Evolutionary conservation across 345 rosid species (phyloP).

Genomic region (Rhodamnia argentea): DNA sequence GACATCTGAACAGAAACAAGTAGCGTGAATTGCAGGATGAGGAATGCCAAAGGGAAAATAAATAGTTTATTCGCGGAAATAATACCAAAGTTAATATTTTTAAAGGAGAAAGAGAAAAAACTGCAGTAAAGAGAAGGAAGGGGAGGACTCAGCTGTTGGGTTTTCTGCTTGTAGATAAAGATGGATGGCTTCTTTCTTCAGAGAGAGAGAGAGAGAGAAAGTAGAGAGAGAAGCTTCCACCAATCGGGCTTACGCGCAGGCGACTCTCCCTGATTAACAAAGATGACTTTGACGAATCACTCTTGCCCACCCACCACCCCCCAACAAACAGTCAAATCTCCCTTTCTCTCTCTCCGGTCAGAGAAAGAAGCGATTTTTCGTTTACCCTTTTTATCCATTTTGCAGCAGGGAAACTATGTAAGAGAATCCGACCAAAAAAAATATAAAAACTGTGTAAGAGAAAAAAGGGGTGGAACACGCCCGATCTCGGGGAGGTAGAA

Average conservation of each 20-base stretch:
- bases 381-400: not conserved
- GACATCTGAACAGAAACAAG: not conserved
- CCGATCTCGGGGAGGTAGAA: not conserved
- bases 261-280: not conserved
- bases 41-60: not conserved
- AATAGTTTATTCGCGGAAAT: not conserved
- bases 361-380: not conserved
- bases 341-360: not conserved
- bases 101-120: not conserved
- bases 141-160: not conserved
- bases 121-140: not conserved
- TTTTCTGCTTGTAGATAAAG: not conserved
- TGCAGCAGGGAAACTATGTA: not conserved
- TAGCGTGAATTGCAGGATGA: not conserved
- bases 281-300: not conserved
- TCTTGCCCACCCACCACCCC: not conserved
- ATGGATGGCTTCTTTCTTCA: not conserved
- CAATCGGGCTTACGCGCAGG: not conserved
- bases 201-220: not conserved
- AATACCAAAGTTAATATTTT: not conserved
- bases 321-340: not conserved
- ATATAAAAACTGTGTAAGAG: not conserved
- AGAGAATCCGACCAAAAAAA: not conserved
- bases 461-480: not conserved
- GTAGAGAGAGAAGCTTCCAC: not conserved